phyloP scores from a whole-genome alignment of 2,329 filamentous ascomycete genomes.

The Pseudocercospora crystallina region DNA sequence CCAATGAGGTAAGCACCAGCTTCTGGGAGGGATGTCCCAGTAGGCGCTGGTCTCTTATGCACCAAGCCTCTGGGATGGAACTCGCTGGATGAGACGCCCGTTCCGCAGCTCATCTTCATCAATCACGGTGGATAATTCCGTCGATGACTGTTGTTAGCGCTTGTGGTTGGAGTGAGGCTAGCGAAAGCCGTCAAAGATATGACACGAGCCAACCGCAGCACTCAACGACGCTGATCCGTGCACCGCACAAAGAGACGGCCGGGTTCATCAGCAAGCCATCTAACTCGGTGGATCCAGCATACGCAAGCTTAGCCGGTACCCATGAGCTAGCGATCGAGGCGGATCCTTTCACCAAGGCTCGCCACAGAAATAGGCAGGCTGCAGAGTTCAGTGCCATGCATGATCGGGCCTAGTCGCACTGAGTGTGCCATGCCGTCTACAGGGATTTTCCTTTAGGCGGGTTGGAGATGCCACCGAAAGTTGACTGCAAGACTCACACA shows the following conservation, averaged over 20 bases:
- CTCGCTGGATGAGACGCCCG: neutral
- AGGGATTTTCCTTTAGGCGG: too few species aligned
- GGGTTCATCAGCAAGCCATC: neutral
- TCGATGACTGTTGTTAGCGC: too few species aligned
- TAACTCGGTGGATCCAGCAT: constrained; percentile 17
- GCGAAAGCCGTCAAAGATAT: too few species aligned
- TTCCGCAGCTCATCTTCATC: constrained; percentile 1
- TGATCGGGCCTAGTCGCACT: too few species aligned
- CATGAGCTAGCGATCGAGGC: constrained; percentile 14
- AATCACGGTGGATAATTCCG: neutral
- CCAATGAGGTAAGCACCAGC: neutral
- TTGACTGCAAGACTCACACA: constrained; percentile 16
- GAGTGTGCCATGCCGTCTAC: too few species aligned
- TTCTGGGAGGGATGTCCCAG: neutral
- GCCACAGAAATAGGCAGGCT: constrained; percentile 14
- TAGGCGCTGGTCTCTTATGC: constrained; percentile 6
- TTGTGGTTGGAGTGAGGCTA: too few species aligned
- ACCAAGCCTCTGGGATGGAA: constrained; percentile 16
- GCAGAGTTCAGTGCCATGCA: constrained; percentile 7
- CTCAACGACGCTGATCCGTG: neutral
- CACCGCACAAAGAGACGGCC: too few species aligned
- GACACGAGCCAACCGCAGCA: too few species aligned
- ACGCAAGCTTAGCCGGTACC: constrained; percentile 18
- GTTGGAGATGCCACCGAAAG: constrained; percentile 11
- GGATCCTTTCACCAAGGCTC: constrained; percentile 17